Percentiles rank a stretch among this genome's conserved stretches.
Conservation (phyloP, 1,284 basidiomycete genomes). For the Leccinum pachyderme region DNA sequence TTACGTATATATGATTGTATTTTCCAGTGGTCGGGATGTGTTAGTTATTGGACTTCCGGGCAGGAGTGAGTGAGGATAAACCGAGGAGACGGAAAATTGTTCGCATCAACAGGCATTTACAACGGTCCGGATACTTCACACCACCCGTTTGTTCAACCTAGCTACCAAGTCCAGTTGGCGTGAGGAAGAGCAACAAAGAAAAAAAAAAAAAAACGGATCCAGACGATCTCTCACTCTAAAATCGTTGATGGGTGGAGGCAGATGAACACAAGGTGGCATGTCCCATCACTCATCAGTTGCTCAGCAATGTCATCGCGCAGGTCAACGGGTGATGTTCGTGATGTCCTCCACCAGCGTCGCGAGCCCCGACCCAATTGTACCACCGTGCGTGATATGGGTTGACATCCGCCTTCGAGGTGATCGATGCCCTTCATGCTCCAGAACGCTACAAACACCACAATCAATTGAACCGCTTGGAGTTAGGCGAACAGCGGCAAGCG, state of each 20-base stretch:
- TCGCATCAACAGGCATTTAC: neutral
- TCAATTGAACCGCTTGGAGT: neutral
- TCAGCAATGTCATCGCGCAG: neutral
- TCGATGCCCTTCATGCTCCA: neutral
- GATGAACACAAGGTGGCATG: no score
- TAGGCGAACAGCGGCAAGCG: neutral
- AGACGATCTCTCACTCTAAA: no score
- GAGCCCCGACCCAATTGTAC: neutral
- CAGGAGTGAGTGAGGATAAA: neutral
- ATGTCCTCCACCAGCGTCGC: neutral
- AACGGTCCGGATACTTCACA: neutral
- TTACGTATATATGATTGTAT: no score
- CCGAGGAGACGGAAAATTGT: neutral
- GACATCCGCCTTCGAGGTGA: neutral
- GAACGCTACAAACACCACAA: neutral
- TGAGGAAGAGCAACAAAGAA: neutral
- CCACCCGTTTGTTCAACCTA: no score
- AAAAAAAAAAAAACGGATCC: neutral
- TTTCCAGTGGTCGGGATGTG: no score
- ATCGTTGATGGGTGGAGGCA: neutral
- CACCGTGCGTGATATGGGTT: neutral
- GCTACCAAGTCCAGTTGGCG: no score
- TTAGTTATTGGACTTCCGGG: no score
- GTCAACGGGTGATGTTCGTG: neutral
- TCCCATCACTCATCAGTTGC: neutral